Base-by-base conservation (phyloP, 768 basidiomycete species). In the Coprinopsis cinerea region DNA sequence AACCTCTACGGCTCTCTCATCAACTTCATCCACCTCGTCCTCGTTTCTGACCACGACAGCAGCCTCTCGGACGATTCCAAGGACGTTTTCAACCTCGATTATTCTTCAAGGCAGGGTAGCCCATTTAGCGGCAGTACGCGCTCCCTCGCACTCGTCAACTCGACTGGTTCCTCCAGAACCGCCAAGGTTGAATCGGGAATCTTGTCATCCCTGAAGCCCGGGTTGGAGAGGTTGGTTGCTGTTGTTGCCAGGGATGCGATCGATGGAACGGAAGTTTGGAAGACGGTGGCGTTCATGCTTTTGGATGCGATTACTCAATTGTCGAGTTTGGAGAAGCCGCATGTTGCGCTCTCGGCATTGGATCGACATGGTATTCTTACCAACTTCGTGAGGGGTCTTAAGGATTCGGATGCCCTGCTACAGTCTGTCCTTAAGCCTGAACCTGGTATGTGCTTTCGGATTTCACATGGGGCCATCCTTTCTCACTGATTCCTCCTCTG, bases 201-300 rank as follows among this genome's bases (percentile, higher is more conserved):
- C 53, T 62, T 92, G 9, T 66, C 76, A 0, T 71, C 86, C 49
- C 68, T 98, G 62, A 85, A 83, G 57, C 67, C 74, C 4, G 73
- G 72, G 28, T 74, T 85, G 57, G 94, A 95, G 47, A 76, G 85
- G 4, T 67, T 97, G 17, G 73, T 92, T 0, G 67, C 80, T 0
- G 74, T 81, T 30, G 72, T 95, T 32, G 81, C 89, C 18, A 76
- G 91, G n/a, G 95, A 98, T 60, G 93, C 92, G 1, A 88, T 91
- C 47, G 93, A 96, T 55, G 94, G 93, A 5, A 83, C 89, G 15
- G 93, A 97, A 64, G 90, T 97, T 1, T 98, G 95, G 95, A 91
- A 91, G 67, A 94, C 93, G 2, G 82, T 97, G 14, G 90, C 94
- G 7, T 97, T 93, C 62, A 87, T 93, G 74, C 72, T 92, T 2